phyloP scores from a whole-genome alignment of 192 early-diverging fungal species.

The Polychytrium aggregatum region DNA sequence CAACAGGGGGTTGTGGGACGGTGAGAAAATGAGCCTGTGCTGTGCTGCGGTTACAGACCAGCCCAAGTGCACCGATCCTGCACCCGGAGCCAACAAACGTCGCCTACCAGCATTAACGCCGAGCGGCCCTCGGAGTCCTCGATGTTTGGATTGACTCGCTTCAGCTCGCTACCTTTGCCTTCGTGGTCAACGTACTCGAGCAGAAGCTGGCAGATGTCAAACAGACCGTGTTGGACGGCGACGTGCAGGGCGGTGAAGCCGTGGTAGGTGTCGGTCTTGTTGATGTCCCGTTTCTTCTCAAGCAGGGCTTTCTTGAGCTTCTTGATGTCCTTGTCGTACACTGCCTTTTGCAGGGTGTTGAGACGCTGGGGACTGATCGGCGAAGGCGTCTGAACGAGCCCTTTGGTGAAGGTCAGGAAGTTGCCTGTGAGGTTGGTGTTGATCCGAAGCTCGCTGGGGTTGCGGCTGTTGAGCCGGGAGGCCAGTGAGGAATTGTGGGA shows the following conservation, averaged over 20 bases:
- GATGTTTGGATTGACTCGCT: conserved; percentile 13
- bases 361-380: conserved; percentile 19
- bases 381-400: conserved; percentile 2
- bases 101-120: conserved; percentile 4
- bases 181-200: conserved; percentile 9
- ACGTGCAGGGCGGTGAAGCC: conserved; percentile 28
- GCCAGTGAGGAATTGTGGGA: too few relatives aligned
- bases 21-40: too few relatives aligned
- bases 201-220: conserved; percentile 11
- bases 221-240: conserved; percentile 11
- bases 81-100: conserved; percentile 6
- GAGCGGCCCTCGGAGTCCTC: conserved; percentile 16
- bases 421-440: too few relatives aligned
- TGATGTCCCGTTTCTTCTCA: conserved; percentile 24
- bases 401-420: too few relatives aligned
- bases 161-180: conserved; percentile 6
- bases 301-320: conserved; percentile 14
- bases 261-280: conserved; percentile 29
- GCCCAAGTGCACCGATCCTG: neutral
- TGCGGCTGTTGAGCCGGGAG: too few relatives aligned
- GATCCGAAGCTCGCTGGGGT: too few relatives aligned
- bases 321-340: conserved; percentile 17
- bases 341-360: conserved; percentile 27
- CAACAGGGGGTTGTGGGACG: too few relatives aligned
- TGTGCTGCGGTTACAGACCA: neutral